Evolutionary conservation across 495 filamentous ascomycete genomes (phyloP), one percentile per base, ranked within the genome.

Genomic region (Penicillium crystallinum): DNA sequence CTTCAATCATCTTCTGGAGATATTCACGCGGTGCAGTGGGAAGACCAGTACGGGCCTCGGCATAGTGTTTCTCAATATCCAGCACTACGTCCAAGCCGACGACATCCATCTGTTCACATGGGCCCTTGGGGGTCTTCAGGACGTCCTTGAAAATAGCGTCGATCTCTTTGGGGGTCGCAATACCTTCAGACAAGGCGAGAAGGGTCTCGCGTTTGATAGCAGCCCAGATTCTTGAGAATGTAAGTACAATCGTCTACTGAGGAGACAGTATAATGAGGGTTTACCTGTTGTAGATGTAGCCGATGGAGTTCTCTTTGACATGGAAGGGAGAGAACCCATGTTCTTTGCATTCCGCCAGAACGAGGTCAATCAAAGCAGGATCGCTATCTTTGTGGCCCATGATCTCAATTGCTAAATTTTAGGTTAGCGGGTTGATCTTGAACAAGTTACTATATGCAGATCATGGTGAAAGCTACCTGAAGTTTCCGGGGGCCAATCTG

Each of bases 401-500:
- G 15, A 74, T 64, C 46, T 74, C 70, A 46, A 74, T 67, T 1
- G 66, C 70, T 70, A 30, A 22, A 22, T 4, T 25, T 10, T 12
- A 11, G 15, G 30, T 47, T 34, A 47, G 44, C 6, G 6, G 3
- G 4, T 33, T 3, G 17, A 46, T 22, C 10, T 1, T 14, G 25
- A 23, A 25, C 6, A 9, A 7, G 3, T 17, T 11, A 34, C 10
- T 5, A 10, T 9, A 1, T 23, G 18, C 6, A 15, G 6, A 18
- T 18, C 11, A 17, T 10, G 45, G 36, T 8, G 35, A 5, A n/a
- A 10, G 17, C 23, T 56, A 69, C 66, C 66, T 53, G 59, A 52
- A 44, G 67, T 73, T 49, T 73, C 68, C 23, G 70, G 70, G 22
- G 70, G 70, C 68, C 68, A 71, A 36, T 70, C 70, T 73, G 36